Base-by-base conservation (phyloP, 2,329 filamentous ascomycete genomes). In the Diaporthe ampelina region DNA sequence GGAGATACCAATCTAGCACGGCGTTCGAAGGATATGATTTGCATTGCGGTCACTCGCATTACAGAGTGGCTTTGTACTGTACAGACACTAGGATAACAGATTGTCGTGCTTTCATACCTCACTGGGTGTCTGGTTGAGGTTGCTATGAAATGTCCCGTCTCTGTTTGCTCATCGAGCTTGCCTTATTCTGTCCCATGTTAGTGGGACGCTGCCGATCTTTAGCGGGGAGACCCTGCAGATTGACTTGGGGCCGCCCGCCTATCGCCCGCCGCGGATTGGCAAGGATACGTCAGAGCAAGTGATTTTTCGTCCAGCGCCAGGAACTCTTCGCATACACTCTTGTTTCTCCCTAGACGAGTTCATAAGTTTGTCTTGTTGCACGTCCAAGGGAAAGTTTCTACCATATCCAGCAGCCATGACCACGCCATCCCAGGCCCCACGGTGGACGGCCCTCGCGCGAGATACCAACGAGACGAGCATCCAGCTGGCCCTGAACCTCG, bases 381-480 rank as follows among this genome's bases (percentile, higher is more conserved):
- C n/a, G 17, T 24, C 21, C 26, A 24, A 24, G 26, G 19, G n/a
- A 21, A 24, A 26, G 11, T 4, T 17, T 19, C 8, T 35, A 35
- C 19, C n/a, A 32, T 3, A 50, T 7, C 43, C 40, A 2, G 35
- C 59, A 40, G 59, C 24, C 29, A 82, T 81, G 80, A 75, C 76
- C 43, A 73, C 78, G n/a, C 35, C 78, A 54, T 24, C 77, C 35
- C n/a, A 78, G 13, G 40, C 77, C 70, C 81, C 84, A 57, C 94
- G 96, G 81, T 94, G 93, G 83, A 92, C 94, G 68, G 91, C 92
- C 72, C 87, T 98, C 79, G 92, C 93, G 77, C 95, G 97, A 83
- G 93, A 96, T 85, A 99, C 97, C 81, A 98, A 98, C 87, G 97
- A 99, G 88, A 99, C 97, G 82, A 98, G 97, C 83, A 97, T 99